Evolutionary conservation across 345 rosid species (phyloP).

Genomic region (Lepidium africanum): DNA sequence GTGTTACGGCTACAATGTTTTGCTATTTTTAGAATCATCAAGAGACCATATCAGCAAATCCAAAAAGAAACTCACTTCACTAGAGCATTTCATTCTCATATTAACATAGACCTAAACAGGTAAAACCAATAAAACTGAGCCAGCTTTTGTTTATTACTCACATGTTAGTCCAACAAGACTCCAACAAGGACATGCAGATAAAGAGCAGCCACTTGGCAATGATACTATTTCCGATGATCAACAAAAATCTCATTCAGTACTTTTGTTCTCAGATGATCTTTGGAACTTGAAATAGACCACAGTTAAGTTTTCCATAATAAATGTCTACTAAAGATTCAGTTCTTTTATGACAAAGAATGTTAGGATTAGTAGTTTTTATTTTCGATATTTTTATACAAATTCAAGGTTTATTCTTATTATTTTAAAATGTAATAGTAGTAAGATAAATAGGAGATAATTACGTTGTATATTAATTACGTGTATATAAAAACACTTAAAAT

Average conservation of each 20-base stretch:
- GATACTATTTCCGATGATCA: slow-evolving; percentile 18
- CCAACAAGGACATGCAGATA: slow-evolving; percentile 27
- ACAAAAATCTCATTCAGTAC: slow-evolving; percentile 3
- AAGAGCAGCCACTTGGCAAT: slow-evolving; percentile 23
- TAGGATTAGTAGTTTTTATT: not conserved
- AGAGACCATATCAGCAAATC: not conserved
- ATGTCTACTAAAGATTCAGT: not conserved
- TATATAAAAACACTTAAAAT: too few relatives aligned
- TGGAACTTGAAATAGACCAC: slow-evolving; percentile 46
- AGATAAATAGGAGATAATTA: too few relatives aligned
- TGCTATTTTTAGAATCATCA: not conserved
- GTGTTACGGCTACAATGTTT: not conserved
- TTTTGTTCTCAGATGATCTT: slow-evolving; percentile 9
- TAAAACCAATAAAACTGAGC: not conserved
- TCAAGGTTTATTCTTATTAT: not conserved
- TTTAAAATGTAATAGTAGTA: too few relatives aligned
- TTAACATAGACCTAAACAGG: slow-evolving; percentile 1
- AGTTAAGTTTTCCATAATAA: not conserved
- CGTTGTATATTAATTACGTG: too few relatives aligned
- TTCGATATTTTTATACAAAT: not conserved
- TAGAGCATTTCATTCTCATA: not conserved
- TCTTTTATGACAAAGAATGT: not conserved
- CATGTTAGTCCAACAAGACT: slow-evolving; percentile 11
- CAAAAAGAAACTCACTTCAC: not conserved
- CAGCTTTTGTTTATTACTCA: not conserved